These are phyloP conservation scores for Colletotrichum sp. DNA, from an alignment of 2,329 filamentous ascomycete genomes.

Conservation along the genomic window DNA sequence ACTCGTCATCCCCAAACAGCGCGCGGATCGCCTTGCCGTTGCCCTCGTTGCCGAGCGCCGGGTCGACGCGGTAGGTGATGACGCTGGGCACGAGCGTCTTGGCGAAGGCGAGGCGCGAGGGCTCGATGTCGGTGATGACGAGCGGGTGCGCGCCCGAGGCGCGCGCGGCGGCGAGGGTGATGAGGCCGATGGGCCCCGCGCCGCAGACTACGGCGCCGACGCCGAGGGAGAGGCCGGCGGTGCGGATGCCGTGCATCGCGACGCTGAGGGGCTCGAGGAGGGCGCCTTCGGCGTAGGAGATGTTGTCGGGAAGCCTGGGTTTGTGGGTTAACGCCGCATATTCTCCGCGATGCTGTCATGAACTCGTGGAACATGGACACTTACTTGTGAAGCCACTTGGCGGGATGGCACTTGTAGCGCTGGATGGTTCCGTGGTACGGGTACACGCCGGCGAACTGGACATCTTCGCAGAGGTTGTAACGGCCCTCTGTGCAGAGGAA, in stretches of 20 bases:
- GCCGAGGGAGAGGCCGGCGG: conserved; percentile 58
- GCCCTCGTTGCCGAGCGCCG: conserved; percentile 45
- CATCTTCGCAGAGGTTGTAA: conserved; percentile 68
- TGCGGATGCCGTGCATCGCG: conserved; percentile 64
- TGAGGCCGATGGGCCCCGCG: conserved; percentile 68
- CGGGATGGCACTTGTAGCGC: conserved; percentile 65
- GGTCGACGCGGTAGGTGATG: conserved; percentile 58
- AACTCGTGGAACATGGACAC: background rate
- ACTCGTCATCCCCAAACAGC: conserved; percentile 61
- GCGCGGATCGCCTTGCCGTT: conserved; percentile 57
- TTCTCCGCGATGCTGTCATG: background rate
- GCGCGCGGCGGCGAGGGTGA: conserved; percentile 60
- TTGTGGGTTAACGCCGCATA: background rate
- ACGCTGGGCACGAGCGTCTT: conserved; percentile 59
- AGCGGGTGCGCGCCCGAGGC: conserved; percentile 68
- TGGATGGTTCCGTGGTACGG: conserved; percentile 66
- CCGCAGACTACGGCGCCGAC: conserved; percentile 62
- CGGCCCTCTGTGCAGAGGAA: conserved; percentile 64
- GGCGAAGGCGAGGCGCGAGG: conserved; percentile 60
- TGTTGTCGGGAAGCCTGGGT: conserved; percentile 53
- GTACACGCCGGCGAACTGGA: conserved; percentile 66
- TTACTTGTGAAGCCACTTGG: conserved; percentile 61
- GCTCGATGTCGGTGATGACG: conserved; percentile 68
- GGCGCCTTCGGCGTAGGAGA: conserved; percentile 64
- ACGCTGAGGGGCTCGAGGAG: conserved; percentile 70